Conservation (phyloP, 75 land plant species). For the Isoetes taiwanensis region DNA sequence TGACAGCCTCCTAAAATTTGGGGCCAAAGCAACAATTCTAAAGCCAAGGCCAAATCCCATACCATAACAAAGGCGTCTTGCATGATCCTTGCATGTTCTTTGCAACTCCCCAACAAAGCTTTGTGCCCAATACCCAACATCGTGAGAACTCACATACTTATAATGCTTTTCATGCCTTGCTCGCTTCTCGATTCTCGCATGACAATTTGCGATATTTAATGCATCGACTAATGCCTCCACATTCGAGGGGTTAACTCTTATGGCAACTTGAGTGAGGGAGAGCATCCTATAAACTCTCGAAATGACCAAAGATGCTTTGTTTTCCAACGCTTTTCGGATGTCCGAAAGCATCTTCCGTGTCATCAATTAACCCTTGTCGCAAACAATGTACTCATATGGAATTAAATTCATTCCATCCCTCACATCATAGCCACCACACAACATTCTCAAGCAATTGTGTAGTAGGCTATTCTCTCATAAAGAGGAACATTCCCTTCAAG, state of each 20-base stretch:
- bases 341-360: slow-evolving; percentile 27
- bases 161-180: slow-evolving; percentile 64
- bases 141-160: slow-evolving; percentile 56
- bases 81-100: slow-evolving; percentile 54
- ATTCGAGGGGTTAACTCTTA: slow-evolving; percentile 66
- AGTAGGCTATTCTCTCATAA: slow-evolving; percentile 56
- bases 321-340: neutral
- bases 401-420: slow-evolving; percentile 53
- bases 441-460: slow-evolving; percentile 50
- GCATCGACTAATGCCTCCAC: slow-evolving; percentile 63
- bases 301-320: neutral
- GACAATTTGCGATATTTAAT: slow-evolving; percentile 27
- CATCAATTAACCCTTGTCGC: slow-evolving; percentile 54
- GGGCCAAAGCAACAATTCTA: slow-evolving; percentile 48
- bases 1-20: slow-evolving; percentile 41
- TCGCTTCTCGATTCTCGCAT: slow-evolving; percentile 43
- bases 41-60: slow-evolving; percentile 56
- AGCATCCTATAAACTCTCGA: slow-evolving; percentile 14
- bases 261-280: slow-evolving; percentile 69
- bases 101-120: slow-evolving; percentile 50
- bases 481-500: slow-evolving; percentile 29
- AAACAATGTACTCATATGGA: slow-evolving; percentile 61
- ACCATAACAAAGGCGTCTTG: slow-evolving; percentile 42
- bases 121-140: slow-evolving; percentile 61
- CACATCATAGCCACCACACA: slow-evolving; percentile 44